phyloP scores from a whole-genome alignment of 2,329 filamentous ascomycete genomes.

The Hymenotorrendiella dingleyae region DNA sequence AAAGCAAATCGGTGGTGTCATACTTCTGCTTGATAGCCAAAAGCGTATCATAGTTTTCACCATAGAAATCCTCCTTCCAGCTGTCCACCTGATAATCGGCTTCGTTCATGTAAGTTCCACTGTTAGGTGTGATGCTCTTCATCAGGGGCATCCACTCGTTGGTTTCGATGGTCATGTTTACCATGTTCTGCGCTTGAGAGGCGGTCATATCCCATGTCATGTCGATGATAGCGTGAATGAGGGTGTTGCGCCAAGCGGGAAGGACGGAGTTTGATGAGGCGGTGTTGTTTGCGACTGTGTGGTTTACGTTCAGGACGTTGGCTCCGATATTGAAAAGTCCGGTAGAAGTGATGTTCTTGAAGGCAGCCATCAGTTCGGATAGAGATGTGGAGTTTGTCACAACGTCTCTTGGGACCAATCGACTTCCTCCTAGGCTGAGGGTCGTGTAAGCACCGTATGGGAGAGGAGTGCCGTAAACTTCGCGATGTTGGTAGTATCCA shows the following conservation, averaged over 20 bases:
- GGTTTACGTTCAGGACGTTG: not conserved
- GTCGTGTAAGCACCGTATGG: not conserved
- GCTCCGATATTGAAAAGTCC: not conserved
- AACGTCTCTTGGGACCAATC: not conserved
- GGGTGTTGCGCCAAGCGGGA: not conserved
- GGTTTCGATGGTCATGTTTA: not conserved
- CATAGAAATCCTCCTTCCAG: slow-evolving; percentile 27
- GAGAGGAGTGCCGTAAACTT: not conserved
- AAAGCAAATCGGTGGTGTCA: slow-evolving; percentile 39
- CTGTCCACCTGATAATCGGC: slow-evolving; percentile 39
- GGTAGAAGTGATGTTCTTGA: not conserved
- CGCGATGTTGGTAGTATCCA: not conserved
- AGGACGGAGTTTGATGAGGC: not conserved
- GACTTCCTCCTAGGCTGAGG: not conserved
- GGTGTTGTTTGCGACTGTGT: not conserved
- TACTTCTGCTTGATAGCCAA: slow-evolving; percentile 42
- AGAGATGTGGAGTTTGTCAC: not conserved
- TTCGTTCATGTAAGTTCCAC: slow-evolving; percentile 44
- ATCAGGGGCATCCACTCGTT: not conserved
- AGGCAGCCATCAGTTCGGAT: not conserved
- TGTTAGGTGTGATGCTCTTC: not conserved
- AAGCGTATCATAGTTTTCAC: slow-evolving; percentile 33
- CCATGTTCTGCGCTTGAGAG: not conserved
- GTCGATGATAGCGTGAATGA: not conserved
- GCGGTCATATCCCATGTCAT: not conserved